phyloP scores from a whole-genome alignment of 768 basidiomycete genomes.

The Leccinum ochraceum region DNA sequence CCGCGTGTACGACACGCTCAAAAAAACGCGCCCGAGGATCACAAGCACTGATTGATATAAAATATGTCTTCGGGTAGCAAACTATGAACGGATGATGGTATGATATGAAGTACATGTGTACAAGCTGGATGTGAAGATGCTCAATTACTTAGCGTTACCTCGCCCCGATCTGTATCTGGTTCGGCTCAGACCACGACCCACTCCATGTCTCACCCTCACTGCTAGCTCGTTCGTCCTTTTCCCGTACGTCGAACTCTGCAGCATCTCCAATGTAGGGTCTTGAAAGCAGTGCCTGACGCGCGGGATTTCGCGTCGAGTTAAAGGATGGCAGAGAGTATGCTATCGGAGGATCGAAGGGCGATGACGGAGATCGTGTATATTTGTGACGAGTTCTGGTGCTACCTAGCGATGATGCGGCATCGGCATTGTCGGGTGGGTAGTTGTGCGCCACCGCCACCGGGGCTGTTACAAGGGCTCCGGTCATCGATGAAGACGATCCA shows the following conservation, averaged over 20 bases:
- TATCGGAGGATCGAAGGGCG: constrained; percentile 41
- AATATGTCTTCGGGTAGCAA: background rate
- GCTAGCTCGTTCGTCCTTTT: constrained; percentile 45
- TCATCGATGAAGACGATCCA: constrained; percentile 19
- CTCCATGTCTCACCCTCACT: constrained; percentile 56
- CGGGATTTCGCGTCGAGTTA: constrained; percentile 13
- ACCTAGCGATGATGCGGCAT: constrained; percentile 29
- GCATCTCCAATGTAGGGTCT: constrained; percentile 5
- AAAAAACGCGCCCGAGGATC: background rate
- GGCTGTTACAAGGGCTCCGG: constrained; percentile 4
- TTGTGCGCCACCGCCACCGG: constrained; percentile 22
- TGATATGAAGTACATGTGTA: constrained; percentile 23
- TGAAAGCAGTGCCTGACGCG: constrained; percentile 6
- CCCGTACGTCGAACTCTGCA: constrained; percentile 36
- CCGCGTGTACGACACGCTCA: constrained; percentile 26
- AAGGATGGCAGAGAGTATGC: constrained; percentile 34
- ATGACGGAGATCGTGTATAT: constrained; percentile 37
- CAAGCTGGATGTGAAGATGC: constrained; percentile 3
- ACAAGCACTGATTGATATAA: background rate
- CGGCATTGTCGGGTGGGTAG: constrained; percentile 61
- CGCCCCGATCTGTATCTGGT: constrained; percentile 34
- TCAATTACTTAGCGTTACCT: constrained; percentile 25
- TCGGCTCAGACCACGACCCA: constrained; percentile 39
- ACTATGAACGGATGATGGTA: constrained; percentile 5
- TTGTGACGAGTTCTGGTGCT: constrained; percentile 30